Evolutionary conservation across 495 filamentous ascomycete species (phyloP).

Genomic region (Penicillium tannophilum): DNA sequence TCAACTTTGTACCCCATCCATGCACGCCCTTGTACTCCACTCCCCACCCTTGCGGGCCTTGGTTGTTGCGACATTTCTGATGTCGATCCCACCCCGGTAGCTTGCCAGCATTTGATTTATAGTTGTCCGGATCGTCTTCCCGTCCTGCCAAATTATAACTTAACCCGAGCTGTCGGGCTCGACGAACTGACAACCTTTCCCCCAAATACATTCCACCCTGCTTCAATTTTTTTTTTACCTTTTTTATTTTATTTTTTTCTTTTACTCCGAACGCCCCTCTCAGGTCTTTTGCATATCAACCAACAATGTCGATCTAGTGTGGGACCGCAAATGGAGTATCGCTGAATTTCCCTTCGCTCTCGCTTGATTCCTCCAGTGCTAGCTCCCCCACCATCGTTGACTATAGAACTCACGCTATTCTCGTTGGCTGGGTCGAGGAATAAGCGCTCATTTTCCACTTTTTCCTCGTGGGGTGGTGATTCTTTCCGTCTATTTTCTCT

Average conservation of each 20-base stretch:
- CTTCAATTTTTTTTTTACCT: not conserved
- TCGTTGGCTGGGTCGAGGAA: slow-evolving; percentile 8
- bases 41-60: slow-evolving; percentile 17
- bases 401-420: not conserved
- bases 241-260: not conserved
- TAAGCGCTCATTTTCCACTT: slow-evolving; percentile 1
- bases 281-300: not conserved
- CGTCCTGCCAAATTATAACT: slow-evolving; percentile 46
- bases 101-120: slow-evolving; percentile 25
- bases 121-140: slow-evolving; percentile 37
- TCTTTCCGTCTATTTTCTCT: not conserved
- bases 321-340: slow-evolving; percentile 23
- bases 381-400: slow-evolving; percentile 14
- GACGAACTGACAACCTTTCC: slow-evolving; percentile 1
- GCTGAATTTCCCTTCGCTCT: slow-evolving; percentile 8
- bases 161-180: slow-evolving; percentile 50
- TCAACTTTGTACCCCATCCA: slow-evolving; percentile 26
- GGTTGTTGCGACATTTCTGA: slow-evolving; percentile 17
- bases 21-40: slow-evolving; percentile 22
- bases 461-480: not conserved
- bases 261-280: not conserved
- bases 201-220: slow-evolving; percentile 4
- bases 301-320: slow-evolving; percentile 12
- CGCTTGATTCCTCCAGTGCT: slow-evolving; percentile 12
- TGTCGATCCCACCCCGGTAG: slow-evolving; percentile 25